Conservation (phyloP, 2,329 filamentous ascomycete species). For the Cercospora sp. region DNA sequence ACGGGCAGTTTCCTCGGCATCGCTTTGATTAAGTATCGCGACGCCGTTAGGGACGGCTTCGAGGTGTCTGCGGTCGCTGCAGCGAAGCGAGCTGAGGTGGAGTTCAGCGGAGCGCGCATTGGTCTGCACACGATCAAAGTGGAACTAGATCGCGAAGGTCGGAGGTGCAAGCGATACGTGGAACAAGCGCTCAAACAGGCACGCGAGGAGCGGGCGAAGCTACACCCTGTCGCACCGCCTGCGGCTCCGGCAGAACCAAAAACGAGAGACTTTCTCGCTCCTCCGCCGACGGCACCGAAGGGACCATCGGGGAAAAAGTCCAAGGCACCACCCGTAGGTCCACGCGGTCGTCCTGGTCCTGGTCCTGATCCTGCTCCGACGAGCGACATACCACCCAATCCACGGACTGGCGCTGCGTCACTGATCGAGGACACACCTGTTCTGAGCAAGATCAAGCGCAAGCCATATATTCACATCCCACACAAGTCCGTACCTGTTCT, state of each 20-base stretch:
- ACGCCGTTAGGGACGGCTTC: constrained; percentile 58
- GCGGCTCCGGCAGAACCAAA: constrained; percentile 37
- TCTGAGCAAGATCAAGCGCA: constrained; percentile 67
- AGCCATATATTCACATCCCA: constrained; percentile 90
- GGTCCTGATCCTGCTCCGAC: constrained; percentile 15
- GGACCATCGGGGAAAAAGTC: constrained; percentile 66
- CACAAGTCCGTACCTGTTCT: constrained; percentile 84
- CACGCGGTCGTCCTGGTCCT: constrained; percentile 37
- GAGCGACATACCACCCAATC: constrained; percentile 41
- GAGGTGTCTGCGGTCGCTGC: constrained; percentile 72
- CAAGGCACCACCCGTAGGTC: constrained; percentile 35
- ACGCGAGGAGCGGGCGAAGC: constrained; percentile 58
- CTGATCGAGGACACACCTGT: constrained; percentile 67
- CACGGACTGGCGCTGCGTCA: constrained; percentile 49
- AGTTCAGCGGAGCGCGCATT: constrained; percentile 76
- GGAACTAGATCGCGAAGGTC: constrained; percentile 84
- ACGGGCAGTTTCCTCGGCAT: constrained; percentile 94
- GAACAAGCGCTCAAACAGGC: constrained; percentile 71
- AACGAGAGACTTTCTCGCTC: constrained; percentile 58
- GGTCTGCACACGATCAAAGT: constrained; percentile 76
- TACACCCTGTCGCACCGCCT: constrained; percentile 37
- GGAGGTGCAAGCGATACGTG: constrained; percentile 75
- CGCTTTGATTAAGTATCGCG: constrained; percentile 85
- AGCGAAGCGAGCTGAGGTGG: constrained; percentile 75
- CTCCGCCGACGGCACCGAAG: constrained; percentile 76